A percentile compares a stretch with the other conserved stretches of the same genome.
phyloP scores from a whole-genome alignment of 345 rosid species.

The Mangifera indica region DNA sequence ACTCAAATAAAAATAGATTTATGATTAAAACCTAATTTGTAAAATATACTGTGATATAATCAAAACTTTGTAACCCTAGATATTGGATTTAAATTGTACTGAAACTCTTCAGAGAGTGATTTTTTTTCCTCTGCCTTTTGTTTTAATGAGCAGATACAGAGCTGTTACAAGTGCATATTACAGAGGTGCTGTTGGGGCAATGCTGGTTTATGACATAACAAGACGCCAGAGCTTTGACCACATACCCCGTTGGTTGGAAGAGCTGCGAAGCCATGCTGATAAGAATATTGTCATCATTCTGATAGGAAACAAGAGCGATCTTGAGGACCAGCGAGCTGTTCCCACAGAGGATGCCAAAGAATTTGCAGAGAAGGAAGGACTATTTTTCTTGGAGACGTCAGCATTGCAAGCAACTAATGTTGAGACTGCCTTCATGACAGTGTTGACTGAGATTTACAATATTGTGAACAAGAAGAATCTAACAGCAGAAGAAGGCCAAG shows the following conservation, averaged over 20 bases:
- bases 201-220: constrained; percentile 73
- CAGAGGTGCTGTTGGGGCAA: constrained; percentile 91
- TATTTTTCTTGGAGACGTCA: constrained; percentile 77
- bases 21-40: constrained; percentile 6
- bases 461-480: constrained; percentile 73
- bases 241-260: constrained; percentile 85
- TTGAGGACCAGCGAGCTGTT: constrained; percentile 62
- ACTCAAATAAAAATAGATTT: neutral
- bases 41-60: neutral
- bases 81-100: neutral
- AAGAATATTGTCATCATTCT: constrained; percentile 79
- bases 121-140: constrained; percentile 8
- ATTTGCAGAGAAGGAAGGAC: constrained; percentile 77
- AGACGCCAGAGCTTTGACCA: constrained; percentile 78
- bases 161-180: constrained; percentile 88
- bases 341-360: constrained; percentile 71
- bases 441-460: constrained; percentile 71
- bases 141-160: constrained; percentile 50
- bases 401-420: constrained; percentile 73
- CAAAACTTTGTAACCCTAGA: neutral
- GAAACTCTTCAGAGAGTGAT: neutral
- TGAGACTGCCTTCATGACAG: constrained; percentile 63
- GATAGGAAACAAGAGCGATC: constrained; percentile 72
- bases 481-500: constrained; percentile 50
- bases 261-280: constrained; percentile 71